phyloP scores from a whole-genome alignment of 31 red algal genomes.

The Odonthalia washingtoniensis region DNA sequence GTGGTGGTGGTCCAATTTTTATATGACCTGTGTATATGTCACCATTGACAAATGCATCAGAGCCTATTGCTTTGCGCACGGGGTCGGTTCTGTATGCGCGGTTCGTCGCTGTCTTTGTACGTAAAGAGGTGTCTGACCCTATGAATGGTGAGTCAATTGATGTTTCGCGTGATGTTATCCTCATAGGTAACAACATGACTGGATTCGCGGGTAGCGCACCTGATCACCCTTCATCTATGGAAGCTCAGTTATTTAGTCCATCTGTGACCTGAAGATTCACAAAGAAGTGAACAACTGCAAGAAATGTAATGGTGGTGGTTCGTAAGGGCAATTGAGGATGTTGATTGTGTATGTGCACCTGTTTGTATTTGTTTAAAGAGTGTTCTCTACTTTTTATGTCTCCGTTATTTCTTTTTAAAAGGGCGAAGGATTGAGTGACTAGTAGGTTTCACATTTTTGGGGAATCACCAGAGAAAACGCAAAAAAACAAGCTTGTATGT shows the following conservation, averaged over 20 bases:
- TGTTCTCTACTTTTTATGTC: too few relatives aligned
- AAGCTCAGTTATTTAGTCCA: slow-evolving; percentile 60
- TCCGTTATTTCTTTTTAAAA: too few relatives aligned
- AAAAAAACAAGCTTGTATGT: too few relatives aligned
- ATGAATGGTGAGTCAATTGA: slow-evolving; percentile 38
- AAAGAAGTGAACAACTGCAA: too few relatives aligned
- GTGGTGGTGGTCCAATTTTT: slow-evolving; percentile 16
- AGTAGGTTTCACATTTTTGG: too few relatives aligned
- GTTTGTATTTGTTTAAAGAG: too few relatives aligned
- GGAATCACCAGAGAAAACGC: too few relatives aligned
- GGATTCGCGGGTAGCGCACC: slow-evolving; percentile 67
- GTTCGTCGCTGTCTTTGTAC: slow-evolving; percentile 77
- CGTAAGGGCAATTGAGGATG: too few relatives aligned
- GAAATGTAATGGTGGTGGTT: too few relatives aligned
- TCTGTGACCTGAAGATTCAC: slow-evolving; percentile 49
- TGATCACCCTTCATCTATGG: slow-evolving; percentile 48
- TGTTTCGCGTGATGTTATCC: slow-evolving; percentile 60
- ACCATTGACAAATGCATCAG: slow-evolving; percentile 65
- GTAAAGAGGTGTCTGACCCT: slow-evolving; percentile 53
- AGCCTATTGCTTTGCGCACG: slow-evolving; percentile 68
- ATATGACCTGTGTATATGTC: slow-evolving; percentile 74
- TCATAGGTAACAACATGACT: slow-evolving; percentile 59
- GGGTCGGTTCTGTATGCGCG: slow-evolving; percentile 70
- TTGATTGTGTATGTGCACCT: too few relatives aligned
- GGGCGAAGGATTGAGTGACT: too few relatives aligned